A percentile compares a stretch with the other conserved stretches of the same genome.
phyloP scores from a whole-genome alignment of 352 stramenopile species.

The Phytopythium aichiense region DNA sequence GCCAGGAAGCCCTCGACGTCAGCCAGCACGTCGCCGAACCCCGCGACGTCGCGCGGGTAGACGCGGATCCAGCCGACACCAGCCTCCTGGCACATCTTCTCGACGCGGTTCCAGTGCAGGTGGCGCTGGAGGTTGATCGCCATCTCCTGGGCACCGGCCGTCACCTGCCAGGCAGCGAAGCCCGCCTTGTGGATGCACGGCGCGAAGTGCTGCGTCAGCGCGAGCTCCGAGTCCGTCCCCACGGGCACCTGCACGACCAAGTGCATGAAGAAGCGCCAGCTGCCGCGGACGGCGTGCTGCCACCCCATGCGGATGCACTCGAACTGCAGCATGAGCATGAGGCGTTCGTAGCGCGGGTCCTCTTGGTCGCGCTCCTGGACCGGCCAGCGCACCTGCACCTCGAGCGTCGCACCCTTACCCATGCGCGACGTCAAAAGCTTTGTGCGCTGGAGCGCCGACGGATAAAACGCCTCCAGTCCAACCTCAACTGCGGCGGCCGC shows the following conservation, averaged over 20 bases:
- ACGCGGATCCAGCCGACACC: constrained; percentile 83
- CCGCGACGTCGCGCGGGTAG: constrained; percentile 74
- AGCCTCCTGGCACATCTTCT: constrained; percentile 88
- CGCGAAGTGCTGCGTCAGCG: constrained; percentile 66
- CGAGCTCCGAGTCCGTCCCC: constrained; percentile 38
- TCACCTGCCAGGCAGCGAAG: constrained; percentile 83
- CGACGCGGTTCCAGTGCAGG: constrained; percentile 84
- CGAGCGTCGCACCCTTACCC: constrained; percentile 76
- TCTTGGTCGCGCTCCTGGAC: constrained; percentile 85
- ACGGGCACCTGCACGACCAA: constrained; percentile 67
- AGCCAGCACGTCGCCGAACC: constrained; percentile 66
- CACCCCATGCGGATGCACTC: constrained; percentile 76
- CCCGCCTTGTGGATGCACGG: constrained; percentile 78
- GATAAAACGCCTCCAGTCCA: constrained; percentile 85
- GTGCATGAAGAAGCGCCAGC: constrained; percentile 85
- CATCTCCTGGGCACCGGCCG: constrained; percentile 80
- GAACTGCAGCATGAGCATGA: constrained; percentile 85
- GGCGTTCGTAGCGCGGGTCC: constrained; percentile 81
- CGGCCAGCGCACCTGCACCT: constrained; percentile 84
- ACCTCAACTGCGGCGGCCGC: constrained; percentile 80
- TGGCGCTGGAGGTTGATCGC: constrained; percentile 86
- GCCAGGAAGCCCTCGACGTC: constrained; percentile 72
- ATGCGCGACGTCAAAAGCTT: constrained; percentile 79
- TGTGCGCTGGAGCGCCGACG: constrained; percentile 77
- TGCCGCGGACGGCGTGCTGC: constrained; percentile 66